Base-by-base conservation (phyloP, 2,329 filamentous ascomycete genomes). In the Pleoardoris graminearum region DNA sequence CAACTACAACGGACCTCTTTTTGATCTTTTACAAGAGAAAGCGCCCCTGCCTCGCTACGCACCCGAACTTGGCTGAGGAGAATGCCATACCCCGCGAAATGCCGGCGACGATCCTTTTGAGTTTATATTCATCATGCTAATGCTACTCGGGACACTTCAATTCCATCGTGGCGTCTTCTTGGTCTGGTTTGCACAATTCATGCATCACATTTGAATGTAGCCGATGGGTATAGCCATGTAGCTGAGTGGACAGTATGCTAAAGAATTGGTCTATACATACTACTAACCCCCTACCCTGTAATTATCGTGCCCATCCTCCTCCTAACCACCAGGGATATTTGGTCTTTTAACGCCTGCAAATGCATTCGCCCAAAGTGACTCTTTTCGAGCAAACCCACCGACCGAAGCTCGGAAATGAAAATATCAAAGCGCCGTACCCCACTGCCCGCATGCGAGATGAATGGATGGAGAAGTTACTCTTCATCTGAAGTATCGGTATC, bases 401-500 rank as follows among this genome's bases (percentile, higher is more conserved):
- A 42, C 19, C 17, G 21, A 11, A 33, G 37, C 21, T 41, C 10
- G 12, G 17, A 47, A 16, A 23, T 10, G 12, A 29, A 48, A 23
- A 27, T 16, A 46, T 21, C n/a, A 16, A 27, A 16, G 30, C 21
- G 19, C 8, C 22, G 17, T 10, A 27, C 21, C 27, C 11, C 12
- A 27, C 21, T 22, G 27, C 12, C 7, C 14, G 8, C 12, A 44
- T n/a, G 17, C 33, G 41, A 44, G 21, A 22, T 22, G 11, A 33
- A 36, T 8, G 12, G 22, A 16, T 7, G 19, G 21, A 25, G 7
- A 22, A 27, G 11, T 54, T 73, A 75, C 59, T 76, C 73, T 16
- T 73, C 72, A 49, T 75, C 73, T 19, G 71, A 68, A 48, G 73
- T 76, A 25, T 76, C 73, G 1, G 73, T 76, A 51, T 76, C 73